Conservation (phyloP, 2,329 filamentous ascomycete species). For the Penicillium sp. region DNA sequence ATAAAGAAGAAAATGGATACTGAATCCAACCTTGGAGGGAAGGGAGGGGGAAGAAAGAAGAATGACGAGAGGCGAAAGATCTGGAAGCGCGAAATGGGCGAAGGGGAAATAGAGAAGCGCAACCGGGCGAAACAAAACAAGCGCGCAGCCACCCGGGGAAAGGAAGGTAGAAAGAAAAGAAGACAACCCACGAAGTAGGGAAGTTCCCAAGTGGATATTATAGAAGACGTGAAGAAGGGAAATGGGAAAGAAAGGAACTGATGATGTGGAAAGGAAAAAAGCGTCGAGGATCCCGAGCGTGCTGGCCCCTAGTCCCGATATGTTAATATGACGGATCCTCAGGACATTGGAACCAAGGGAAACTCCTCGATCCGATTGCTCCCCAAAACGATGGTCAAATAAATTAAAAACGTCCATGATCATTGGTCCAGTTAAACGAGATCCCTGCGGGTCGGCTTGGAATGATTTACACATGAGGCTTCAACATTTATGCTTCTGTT, state of each 20-base stretch:
- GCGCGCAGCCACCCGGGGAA: conserved; percentile 32
- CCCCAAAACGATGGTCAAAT: neutral
- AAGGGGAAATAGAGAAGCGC: conserved; percentile 15
- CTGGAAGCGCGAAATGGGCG: conserved; percentile 18
- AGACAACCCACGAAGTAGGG: neutral
- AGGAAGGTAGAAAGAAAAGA: conserved; percentile 1
- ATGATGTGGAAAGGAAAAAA: conserved; percentile 24
- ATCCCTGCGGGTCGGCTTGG: neutral
- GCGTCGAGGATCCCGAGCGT: conserved; percentile 36
- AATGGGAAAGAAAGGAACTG: conserved; percentile 15
- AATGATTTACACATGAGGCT: neutral
- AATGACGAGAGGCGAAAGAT: conserved; percentile 5
- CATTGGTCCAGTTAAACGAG: neutral
- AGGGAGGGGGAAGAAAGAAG: conserved; percentile 5
- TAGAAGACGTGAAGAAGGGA: conserved; percentile 9
- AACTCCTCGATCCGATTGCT: conserved; percentile 16
- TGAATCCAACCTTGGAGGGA: conserved; percentile 7
- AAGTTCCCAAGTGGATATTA: neutral
- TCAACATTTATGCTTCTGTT: neutral
- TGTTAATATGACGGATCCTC: conserved; percentile 45
- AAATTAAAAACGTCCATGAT: neutral
- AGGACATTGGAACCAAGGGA: conserved; percentile 27
- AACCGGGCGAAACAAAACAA: conserved; percentile 27
- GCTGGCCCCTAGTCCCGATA: conserved; percentile 41
- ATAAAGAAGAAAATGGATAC: neutral